A percentile compares a stretch with the other conserved stretches of the same genome.
Evolutionary conservation across 768 basidiomycete genomes (phyloP).

Genomic region (Leucogyrophana mollusca): DNA sequence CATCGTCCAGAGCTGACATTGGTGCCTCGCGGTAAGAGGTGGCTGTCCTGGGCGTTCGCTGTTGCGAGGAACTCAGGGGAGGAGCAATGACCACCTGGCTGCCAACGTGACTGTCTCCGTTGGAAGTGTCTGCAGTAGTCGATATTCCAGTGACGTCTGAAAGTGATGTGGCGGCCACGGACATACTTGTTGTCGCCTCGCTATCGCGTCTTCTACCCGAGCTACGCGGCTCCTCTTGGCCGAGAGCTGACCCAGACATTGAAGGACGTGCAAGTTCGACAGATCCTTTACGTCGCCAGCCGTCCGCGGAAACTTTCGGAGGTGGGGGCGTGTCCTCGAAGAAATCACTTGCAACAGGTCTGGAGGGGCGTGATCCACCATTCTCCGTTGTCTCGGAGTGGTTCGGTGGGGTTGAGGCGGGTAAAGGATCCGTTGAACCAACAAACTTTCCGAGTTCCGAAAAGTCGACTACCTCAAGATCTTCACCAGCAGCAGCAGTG

Average conservation of each 20-base stretch:
- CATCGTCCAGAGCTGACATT: conserved; percentile 78
- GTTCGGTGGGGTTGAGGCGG: conserved; percentile 9
- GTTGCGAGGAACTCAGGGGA: conserved; percentile 10
- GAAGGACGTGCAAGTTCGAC: conserved; percentile 8
- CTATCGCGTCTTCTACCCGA: neutral
- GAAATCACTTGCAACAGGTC: conserved; percentile 70
- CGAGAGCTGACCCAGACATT: neutral
- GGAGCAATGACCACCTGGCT: neutral
- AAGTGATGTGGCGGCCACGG: neutral
- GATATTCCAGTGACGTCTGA: neutral
- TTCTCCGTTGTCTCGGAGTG: conserved; percentile 12
- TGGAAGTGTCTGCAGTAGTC: no score
- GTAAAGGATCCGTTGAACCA: conserved; percentile 32
- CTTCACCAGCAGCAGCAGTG: conserved; percentile 49
- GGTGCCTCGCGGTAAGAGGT: conserved; percentile 44
- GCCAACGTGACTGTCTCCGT: no score
- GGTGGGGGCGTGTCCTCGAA: conserved; percentile 50
- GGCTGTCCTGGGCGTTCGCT: conserved; percentile 15
- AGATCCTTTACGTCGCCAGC: conserved; percentile 42
- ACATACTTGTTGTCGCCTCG: neutral
- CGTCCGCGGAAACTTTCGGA: conserved; percentile 35
- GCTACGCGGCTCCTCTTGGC: neutral
- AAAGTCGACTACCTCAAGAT: conserved; percentile 80
- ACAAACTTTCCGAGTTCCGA: conserved; percentile 73
- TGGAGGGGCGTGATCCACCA: conserved; percentile 29